phyloP scores from a whole-genome alignment of 768 basidiomycete species.

The Xerocomellus chrysenteron region DNA sequence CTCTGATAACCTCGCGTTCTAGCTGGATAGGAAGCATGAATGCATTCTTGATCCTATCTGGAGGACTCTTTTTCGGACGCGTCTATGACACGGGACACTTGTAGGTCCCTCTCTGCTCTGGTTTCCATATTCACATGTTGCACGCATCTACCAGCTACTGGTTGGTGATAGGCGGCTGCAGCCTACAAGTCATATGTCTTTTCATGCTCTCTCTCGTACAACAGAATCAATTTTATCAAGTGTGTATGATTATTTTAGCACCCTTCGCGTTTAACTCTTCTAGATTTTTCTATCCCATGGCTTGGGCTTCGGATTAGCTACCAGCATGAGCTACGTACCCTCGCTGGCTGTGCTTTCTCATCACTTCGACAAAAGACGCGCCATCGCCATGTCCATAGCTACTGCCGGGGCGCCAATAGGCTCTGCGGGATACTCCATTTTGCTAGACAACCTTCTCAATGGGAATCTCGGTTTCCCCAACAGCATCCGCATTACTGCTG shows the following conservation, averaged over 20 bases:
- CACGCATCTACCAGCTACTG: constrained; percentile 32
- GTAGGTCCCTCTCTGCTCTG: constrained; percentile 23
- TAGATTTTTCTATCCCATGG: constrained; percentile 39
- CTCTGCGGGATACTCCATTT: constrained; percentile 21
- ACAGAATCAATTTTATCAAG: constrained; percentile 35
- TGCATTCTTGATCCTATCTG: constrained; percentile 42
- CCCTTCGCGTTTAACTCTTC: constrained; percentile 23
- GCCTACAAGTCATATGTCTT: constrained; percentile 41
- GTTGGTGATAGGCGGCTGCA: constrained; percentile 44
- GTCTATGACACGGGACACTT: constrained; percentile 54
- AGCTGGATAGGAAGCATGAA: constrained; percentile 53
- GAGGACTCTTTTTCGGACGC: constrained; percentile 48
- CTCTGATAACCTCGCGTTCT: not conserved
- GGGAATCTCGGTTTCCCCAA: constrained; percentile 36
- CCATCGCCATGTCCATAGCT: constrained; percentile 43
- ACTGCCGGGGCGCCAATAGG: constrained; percentile 36
- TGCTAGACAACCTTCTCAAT: constrained; percentile 29
- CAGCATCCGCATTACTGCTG: constrained; percentile 47
- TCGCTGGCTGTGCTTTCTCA: constrained; percentile 45
- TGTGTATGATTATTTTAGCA: constrained; percentile 22
- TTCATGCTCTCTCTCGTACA: constrained; percentile 46
- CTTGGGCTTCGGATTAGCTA: constrained; percentile 47
- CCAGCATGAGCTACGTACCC: constrained; percentile 39
- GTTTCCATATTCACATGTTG: not conserved
- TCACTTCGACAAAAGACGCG: constrained; percentile 41